phyloP scores from a whole-genome alignment of 768 basidiomycete genomes.

The Podaxis pistillaris region DNA sequence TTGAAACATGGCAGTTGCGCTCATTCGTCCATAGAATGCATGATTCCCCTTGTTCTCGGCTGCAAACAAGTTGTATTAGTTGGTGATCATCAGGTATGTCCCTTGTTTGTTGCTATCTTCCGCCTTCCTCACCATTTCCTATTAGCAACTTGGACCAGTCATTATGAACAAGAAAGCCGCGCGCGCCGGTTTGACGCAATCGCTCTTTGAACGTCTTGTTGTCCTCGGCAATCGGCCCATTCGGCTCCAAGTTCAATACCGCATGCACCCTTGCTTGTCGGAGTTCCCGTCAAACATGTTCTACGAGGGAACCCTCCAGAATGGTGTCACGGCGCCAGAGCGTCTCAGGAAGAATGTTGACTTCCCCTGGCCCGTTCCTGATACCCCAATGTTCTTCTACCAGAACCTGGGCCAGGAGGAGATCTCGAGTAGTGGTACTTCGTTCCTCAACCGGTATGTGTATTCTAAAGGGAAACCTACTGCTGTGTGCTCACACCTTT shows the following conservation, averaged over 20 bases:
- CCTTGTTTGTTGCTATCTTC: not conserved
- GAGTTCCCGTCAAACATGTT: conserved; percentile 99
- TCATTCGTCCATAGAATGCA: conserved; percentile 68
- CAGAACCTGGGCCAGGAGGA: conserved; percentile 99
- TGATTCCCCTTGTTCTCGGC: conserved; percentile 97
- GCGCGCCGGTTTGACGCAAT: conserved; percentile 97
- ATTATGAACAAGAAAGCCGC: conserved; percentile 99
- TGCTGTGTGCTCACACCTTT: not conserved
- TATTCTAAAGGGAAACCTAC: not conserved
- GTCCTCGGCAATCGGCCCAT: conserved; percentile 95
- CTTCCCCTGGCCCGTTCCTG: conserved; percentile 97
- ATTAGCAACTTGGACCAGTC: conserved; percentile 93
- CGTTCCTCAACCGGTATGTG: conserved; percentile 87
- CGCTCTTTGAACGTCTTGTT: conserved; percentile 96
- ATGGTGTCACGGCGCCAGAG: conserved; percentile 98
- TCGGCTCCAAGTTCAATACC: conserved; percentile 98
- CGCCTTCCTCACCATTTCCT: conserved; percentile 13
- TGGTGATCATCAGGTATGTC: conserved; percentile 76
- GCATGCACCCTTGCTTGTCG: conserved; percentile 99
- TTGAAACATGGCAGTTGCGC: conserved; percentile 17
- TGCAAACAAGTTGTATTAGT: conserved; percentile 99
- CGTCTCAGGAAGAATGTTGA: conserved; percentile 97
- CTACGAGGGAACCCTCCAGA: conserved; percentile 98
- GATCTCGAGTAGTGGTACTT: conserved; percentile 97
- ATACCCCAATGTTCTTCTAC: conserved; percentile 99